phyloP scores from a whole-genome alignment of 345 rosid species.

The Syzygium aqueum region DNA sequence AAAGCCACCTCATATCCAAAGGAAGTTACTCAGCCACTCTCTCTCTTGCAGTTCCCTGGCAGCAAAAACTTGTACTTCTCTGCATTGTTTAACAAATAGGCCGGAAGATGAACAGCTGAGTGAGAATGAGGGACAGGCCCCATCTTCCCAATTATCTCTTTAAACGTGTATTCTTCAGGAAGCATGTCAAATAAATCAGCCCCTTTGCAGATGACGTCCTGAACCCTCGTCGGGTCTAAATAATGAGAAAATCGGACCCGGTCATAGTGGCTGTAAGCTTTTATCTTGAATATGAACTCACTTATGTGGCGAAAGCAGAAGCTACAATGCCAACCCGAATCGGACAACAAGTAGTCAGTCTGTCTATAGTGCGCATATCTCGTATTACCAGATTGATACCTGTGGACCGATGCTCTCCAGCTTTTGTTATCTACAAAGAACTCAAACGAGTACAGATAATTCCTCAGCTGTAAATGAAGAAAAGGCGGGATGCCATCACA shows the following conservation, averaged over 20 bases:
- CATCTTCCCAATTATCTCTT: constrained; percentile 23
- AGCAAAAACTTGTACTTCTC: constrained; percentile 13
- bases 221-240: constrained; percentile 16
- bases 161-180: constrained; percentile 27
- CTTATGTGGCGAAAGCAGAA: constrained; percentile 24
- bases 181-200: constrained; percentile 26
- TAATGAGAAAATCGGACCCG: constrained; percentile 18
- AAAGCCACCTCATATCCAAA: not conserved
- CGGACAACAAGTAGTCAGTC: constrained; percentile 13
- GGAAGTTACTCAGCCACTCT: not conserved
- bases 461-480: constrained; percentile 17
- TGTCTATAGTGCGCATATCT: constrained; percentile 23
- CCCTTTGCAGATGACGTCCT: constrained; percentile 24
- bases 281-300: constrained; percentile 29
- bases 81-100: constrained; percentile 17
- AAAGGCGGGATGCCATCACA: constrained; percentile 21
- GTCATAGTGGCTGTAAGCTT: constrained; percentile 28
- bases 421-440: constrained; percentile 17
- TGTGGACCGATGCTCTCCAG: constrained; percentile 28
- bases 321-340: constrained; percentile 36
- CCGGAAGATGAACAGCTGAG: constrained; percentile 22
- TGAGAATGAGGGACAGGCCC: constrained; percentile 19
- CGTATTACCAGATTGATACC: constrained; percentile 15
- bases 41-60: constrained; percentile 24
- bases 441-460: constrained; percentile 26